Evolutionary conservation across 2,329 filamentous ascomycete species (phyloP).

Genomic region (Calonectria henricotiae): DNA sequence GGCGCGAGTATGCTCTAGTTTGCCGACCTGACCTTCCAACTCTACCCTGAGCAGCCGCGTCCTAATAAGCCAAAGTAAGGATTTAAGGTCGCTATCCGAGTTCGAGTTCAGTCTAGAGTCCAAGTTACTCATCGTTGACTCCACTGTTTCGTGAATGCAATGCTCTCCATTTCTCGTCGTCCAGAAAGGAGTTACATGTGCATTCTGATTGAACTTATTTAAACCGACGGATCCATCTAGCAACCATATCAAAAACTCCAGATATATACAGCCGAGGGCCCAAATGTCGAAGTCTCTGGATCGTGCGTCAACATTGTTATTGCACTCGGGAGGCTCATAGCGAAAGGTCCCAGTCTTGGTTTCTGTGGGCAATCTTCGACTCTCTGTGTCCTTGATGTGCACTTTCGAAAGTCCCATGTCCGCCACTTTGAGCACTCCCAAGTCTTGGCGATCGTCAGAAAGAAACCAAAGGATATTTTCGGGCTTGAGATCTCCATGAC

Average conservation of each 20-base stretch:
- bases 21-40: not conserved
- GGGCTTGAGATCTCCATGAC: slow-evolving; percentile 1
- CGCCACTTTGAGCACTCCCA: not conserved
- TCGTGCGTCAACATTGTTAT: not conserved
- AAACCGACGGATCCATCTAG: not conserved
- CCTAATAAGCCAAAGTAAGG: not conserved
- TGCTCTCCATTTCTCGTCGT: not conserved
- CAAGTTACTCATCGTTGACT: not conserved
- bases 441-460: not conserved
- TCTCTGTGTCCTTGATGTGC: not conserved
- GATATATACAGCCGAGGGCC: not conserved
- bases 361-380: not conserved
- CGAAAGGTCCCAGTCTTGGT: not conserved
- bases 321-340: slow-evolving; percentile 1
- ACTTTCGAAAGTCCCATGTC: not conserved
- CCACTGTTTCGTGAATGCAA: not conserved
- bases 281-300: slow-evolving; percentile 10
- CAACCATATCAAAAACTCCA: slow-evolving; percentile 2
- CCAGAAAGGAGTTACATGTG: not conserved
- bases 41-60: not conserved
- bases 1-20: not conserved
- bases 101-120: not conserved
- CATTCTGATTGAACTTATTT: not conserved
- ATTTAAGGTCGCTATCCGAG: not conserved
- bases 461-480: slow-evolving; percentile 15